These are phyloP conservation scores for Paracoccidioides lutzii DNA, from an alignment of 2,329 filamentous ascomycete genomes.

Conservation along the genomic window DNA sequence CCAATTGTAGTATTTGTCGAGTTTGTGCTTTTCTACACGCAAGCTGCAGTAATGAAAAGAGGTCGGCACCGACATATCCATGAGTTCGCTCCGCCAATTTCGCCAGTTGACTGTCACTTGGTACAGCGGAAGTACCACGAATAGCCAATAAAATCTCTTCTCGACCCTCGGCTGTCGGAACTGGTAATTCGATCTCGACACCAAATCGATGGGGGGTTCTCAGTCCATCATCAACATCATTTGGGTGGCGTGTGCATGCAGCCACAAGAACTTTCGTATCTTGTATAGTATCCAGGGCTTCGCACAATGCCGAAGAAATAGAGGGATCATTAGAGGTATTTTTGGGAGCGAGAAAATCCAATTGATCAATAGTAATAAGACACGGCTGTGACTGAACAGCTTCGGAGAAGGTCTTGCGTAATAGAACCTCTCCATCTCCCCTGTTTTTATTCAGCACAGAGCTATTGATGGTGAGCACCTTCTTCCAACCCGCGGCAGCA, in stretches of 20 bases:
- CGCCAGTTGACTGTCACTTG: slow-evolving; percentile 41
- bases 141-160: slow-evolving; percentile 60
- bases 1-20: slow-evolving; percentile 16
- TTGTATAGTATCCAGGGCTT: slow-evolving; percentile 25
- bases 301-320: slow-evolving; percentile 30
- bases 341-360: slow-evolving; percentile 57
- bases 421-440: slow-evolving; percentile 37
- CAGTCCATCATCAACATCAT: slow-evolving; percentile 58
- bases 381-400: slow-evolving; percentile 59
- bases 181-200: slow-evolving; percentile 57
- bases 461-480: slow-evolving; percentile 41
- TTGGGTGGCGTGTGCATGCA: slow-evolving; percentile 59
- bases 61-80: slow-evolving; percentile 70
- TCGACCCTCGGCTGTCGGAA: slow-evolving; percentile 59
- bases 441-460: slow-evolving; percentile 23
- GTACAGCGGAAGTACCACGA: slow-evolving; percentile 35
- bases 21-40: slow-evolving; percentile 34
- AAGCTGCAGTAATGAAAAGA: slow-evolving; percentile 50
- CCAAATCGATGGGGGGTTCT: slow-evolving; percentile 53
- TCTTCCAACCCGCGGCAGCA: slow-evolving; percentile 55
- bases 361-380: slow-evolving; percentile 64
- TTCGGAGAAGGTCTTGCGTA: slow-evolving; percentile 57
- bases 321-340: slow-evolving; percentile 34
- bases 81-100: slow-evolving; percentile 64
- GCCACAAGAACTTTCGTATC: slow-evolving; percentile 55